These are phyloP conservation scores for Xerocomellus amylosporus DNA, from an alignment of 768 basidiomycete genomes.

Conservation along the genomic window DNA sequence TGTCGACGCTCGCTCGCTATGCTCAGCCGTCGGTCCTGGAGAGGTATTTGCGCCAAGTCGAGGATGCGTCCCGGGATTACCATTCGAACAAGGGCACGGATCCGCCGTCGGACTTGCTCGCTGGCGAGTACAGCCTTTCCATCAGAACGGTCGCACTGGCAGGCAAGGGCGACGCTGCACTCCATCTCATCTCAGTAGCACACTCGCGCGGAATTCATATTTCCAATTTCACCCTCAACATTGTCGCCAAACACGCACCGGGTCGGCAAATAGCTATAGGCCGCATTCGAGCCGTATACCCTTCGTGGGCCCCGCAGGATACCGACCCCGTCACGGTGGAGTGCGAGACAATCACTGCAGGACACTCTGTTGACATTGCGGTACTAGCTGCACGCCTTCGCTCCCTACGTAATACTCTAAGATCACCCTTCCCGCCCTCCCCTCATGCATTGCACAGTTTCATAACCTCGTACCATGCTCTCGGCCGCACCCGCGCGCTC, in stretches of 20 bases:
- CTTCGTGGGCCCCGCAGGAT: slow-evolving; percentile 8
- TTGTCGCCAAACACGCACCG: slow-evolving; percentile 28
- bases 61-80: slow-evolving; percentile 15
- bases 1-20: slow-evolving; percentile 45
- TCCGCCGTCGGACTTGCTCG: slow-evolving; percentile 10
- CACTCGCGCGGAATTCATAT: slow-evolving; percentile 30
- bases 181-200: slow-evolving; percentile 44
- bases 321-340: background rate
- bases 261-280: slow-evolving; percentile 4
- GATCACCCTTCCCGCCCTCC: slow-evolving; percentile 22
- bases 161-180: slow-evolving; percentile 40
- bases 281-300: slow-evolving; percentile 12
- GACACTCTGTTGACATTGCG: slow-evolving; percentile 1
- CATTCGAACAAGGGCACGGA: background rate
- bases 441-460: slow-evolving; percentile 18
- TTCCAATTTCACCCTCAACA: slow-evolving; percentile 35
- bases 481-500: slow-evolving; percentile 19
- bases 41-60: slow-evolving; percentile 38
- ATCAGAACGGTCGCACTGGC: slow-evolving; percentile 41
- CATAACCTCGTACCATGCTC: slow-evolving; percentile 22
- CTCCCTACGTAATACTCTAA: slow-evolving; percentile 23
- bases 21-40: slow-evolving; percentile 33
- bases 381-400: slow-evolving; percentile 22
- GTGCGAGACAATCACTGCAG: background rate
- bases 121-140: slow-evolving; percentile 35